Percentiles rank a stretch among this genome's conserved stretches.
Conservation (phyloP, 139 green algal genomes). For the Ettlia oleoabundans region DNA sequence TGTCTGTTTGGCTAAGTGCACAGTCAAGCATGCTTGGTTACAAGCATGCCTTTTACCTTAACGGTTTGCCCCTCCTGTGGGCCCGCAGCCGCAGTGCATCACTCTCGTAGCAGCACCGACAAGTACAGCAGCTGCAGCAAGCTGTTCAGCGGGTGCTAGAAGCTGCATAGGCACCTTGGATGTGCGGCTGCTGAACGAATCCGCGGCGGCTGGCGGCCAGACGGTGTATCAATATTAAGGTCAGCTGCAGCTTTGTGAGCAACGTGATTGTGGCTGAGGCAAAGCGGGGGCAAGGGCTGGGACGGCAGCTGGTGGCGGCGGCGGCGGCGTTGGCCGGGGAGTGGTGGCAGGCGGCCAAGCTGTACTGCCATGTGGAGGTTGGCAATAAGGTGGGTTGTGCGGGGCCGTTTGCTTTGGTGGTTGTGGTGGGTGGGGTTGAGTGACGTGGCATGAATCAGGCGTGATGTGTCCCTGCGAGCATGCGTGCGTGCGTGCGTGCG, state of each 20-base stretch:
- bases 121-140: neutral
- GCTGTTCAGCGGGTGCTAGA: neutral
- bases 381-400: conserved; percentile 5
- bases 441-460: no score
- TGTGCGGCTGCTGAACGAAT: conserved; percentile 9
- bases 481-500: no score
- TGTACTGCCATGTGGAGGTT: conserved; percentile 26
- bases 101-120: neutral
- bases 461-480: no score
- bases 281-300: conserved; percentile 11
- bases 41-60: no score
- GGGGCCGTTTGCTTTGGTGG: neutral
- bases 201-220: neutral
- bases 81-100: neutral
- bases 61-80: no score
- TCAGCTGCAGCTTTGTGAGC: neutral
- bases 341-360: neutral
- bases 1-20: no score
- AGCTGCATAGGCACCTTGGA: conserved; percentile 15
- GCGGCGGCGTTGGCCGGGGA: neutral
- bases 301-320: neutral
- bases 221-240: neutral
- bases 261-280: conserved; percentile 10
- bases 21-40: no score
- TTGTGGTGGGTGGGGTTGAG: neutral